Base-by-base conservation (phyloP, 805 yeast species). In the Barnettozyma botsteinii region DNA sequence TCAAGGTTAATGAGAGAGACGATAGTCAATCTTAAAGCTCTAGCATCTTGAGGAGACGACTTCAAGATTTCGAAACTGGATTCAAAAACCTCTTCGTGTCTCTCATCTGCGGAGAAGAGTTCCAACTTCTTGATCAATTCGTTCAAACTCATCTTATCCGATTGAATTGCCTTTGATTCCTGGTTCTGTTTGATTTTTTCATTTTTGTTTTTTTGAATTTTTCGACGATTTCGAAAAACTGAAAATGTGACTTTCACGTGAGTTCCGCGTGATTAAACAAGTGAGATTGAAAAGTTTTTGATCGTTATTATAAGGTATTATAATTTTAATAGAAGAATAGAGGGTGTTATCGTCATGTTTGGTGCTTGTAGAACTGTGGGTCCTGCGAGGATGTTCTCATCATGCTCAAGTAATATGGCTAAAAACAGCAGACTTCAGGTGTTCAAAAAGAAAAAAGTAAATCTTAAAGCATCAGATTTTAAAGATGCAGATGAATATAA, bases 1-100 rank as follows among this genome's bases (percentile, higher is more conserved):
- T 82, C 89, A 53, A 76, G 64, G 51, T 79, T 77, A 58, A 82
- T 81, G 52, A 79, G 60, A 3, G 88, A 72, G 5, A 79, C 78
- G 25, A 81, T 56, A 48, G 78, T 76, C 36, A 66, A 61, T 45
- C 62, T 70, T 29, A 73, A 50, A 1, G 69, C 68, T 11, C 56
- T 47, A 10, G 41, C 22, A 25, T 56, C 57, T 15, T 56, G 55
- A 4, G 60, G 58, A 2, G 54, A 47, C 27, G 40, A 40, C 43
- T 55, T 55, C 31, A 56, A 40, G 21, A 54, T 47, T 33, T 56
- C 59, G 18, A 28, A 40, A 13, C 55, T 52, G 25, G 55, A 48
- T 33, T 56, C 60, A 27, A 44, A 46, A 11, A 53, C 57, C 30
- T 46, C 53, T 19, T 47, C 44, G 36, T 52, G 57, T 15, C 47